Conservation (phyloP, 345 rosid species). For the Geranium brycei region DNA sequence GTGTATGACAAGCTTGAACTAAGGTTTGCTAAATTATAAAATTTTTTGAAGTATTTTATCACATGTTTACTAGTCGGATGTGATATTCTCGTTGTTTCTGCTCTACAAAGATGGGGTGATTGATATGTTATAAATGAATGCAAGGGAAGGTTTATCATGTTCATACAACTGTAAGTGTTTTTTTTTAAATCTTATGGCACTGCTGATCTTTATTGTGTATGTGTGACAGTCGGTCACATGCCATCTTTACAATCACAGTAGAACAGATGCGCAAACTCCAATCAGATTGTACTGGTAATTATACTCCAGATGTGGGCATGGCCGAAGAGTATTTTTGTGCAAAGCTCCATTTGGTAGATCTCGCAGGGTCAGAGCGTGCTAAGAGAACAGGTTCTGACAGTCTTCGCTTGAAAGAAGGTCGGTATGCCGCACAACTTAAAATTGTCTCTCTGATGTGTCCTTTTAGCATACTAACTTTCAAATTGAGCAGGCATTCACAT, state of each 20-base stretch:
- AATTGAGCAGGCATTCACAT: slow-evolving; percentile 55
- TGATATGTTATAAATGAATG: no score
- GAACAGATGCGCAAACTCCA: slow-evolving; percentile 56
- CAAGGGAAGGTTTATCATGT: no score
- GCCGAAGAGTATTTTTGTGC: slow-evolving; percentile 67
- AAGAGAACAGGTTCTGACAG: slow-evolving; percentile 82
- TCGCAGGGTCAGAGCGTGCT: slow-evolving; percentile 87
- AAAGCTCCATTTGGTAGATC: slow-evolving; percentile 76
- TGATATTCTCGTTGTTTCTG: no score
- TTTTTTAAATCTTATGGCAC: no score
- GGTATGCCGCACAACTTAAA: slow-evolving; percentile 10
- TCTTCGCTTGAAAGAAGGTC: slow-evolving; percentile 68
- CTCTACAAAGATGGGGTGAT: no score
- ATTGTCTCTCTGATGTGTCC: not conserved
- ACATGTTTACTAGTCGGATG: no score
- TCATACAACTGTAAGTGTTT: no score
- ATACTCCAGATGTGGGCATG: slow-evolving; percentile 36
- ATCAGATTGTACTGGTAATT: slow-evolving; percentile 30
- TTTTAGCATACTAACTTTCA: not conserved
- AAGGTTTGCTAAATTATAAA: no score
- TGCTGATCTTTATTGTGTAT: not conserved
- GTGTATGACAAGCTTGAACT: no score
- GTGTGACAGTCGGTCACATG: slow-evolving; percentile 69
- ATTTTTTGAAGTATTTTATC: no score
- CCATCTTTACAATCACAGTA: slow-evolving; percentile 82